Evolutionary conservation across 805 yeast genomes (phyloP), one percentile per base, ranked within the genome.

Genomic region (Wickerhamomyces chaumierensis): DNA sequence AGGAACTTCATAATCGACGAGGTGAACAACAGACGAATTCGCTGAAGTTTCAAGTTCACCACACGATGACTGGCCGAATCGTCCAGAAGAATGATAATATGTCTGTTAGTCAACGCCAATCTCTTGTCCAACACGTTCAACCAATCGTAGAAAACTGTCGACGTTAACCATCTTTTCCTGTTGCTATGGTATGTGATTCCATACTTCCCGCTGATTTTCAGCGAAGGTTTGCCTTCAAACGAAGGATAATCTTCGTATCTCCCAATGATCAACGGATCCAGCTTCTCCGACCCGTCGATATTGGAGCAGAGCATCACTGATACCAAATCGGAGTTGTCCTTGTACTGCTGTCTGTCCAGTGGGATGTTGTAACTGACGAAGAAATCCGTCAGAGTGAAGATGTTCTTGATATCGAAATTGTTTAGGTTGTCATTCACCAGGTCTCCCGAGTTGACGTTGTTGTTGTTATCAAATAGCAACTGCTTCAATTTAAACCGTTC

Each of bases 291-390:
- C 2, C 83, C 84, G 49, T 74, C 79, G 13, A 74, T 60, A 48
- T 77, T 78, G 28, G 73, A 66, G 21, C 83, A 79, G 4, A 78
- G 57, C 78, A 78, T 71, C 9, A 77, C 70, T 0, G 81, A 74
- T 11, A 66, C 51, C 8, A 69, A 62, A 36, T 63, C 61, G 23
- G 66, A 61, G 7, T 58, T 52, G 39, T 66, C 69, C 39, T 58
- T 58, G 36, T 49, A 71, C 38, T 67, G 71, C 5, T 73, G 66
- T 48, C 72, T 75, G 50, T 77, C 83, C 41, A 78, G 55, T 0
- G 83, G 81, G 21, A 77, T 55, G 36, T 74, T 68, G 48, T 76
- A 73, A 39, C 75, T 75, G 35, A 78, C 49, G 52, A 71, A 73
- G 15, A 78, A 68, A 52, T 78, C 83, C 49, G 74, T 81, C 27